Conservation (phyloP, 257 asterid genomes). For the Solanum sitiens region DNA sequence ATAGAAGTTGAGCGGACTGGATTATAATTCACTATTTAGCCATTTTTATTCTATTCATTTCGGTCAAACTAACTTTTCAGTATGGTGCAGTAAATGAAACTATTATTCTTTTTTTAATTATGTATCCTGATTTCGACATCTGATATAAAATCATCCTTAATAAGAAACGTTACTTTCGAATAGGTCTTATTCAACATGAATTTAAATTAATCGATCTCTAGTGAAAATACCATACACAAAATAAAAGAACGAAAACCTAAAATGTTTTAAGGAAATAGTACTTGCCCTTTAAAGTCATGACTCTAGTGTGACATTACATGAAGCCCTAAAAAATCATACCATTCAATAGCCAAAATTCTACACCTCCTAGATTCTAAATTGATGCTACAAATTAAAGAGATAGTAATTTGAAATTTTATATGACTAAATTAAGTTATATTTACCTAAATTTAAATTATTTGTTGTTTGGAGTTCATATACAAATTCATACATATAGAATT, state of each 20-base stretch:
- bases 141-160: neutral
- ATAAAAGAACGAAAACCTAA: neutral
- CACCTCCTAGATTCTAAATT: neutral
- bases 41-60: neutral
- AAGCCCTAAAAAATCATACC: neutral
- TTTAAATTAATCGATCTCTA: neutral
- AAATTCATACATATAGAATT: neutral
- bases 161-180: neutral
- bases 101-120: neutral
- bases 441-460: neutral
- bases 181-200: neutral
- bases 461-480: neutral
- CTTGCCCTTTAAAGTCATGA: neutral
- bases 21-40: neutral
- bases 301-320: neutral
- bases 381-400: neutral
- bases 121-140: neutral
- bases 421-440: neutral
- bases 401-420: neutral
- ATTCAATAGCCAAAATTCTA: neutral
- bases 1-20: neutral
- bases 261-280: neutral
- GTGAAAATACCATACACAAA: neutral
- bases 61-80: neutral
- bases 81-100: neutral